These are phyloP conservation scores for Asterionellopsis glacialis DNA, from an alignment of 108 stramenopile species.

Conservation along the genomic window DNA sequence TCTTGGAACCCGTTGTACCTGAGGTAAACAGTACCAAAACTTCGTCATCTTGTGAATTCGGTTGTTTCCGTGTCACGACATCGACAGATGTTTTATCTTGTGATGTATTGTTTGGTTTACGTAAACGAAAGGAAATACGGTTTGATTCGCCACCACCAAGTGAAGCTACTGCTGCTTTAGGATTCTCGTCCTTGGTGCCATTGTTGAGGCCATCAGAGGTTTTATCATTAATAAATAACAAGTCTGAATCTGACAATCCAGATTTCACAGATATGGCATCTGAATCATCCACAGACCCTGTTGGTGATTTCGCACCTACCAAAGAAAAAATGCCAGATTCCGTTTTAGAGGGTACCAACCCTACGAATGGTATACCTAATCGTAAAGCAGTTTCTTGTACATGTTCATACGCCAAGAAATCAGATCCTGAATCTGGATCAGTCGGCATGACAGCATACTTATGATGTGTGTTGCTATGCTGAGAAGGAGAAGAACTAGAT, in stretches of 20 bases:
- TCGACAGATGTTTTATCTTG: neutral
- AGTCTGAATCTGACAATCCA: neutral
- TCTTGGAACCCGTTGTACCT: conserved; percentile 69
- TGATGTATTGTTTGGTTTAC: neutral
- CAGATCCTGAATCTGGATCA: neutral
- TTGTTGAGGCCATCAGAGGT: neutral
- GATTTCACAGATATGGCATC: neutral
- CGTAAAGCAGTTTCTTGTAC: conserved; percentile 26
- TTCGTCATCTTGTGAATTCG: conserved; percentile 42
- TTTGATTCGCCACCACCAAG: neutral
- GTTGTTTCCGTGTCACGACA: neutral
- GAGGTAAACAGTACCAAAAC: conserved; percentile 67
- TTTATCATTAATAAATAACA: neutral
- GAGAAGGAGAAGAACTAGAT: too few relatives aligned
- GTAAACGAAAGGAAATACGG: neutral
- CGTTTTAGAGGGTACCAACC: conserved; percentile 16
- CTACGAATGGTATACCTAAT: conserved; percentile 33
- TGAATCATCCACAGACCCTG: neutral
- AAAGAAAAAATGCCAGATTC: conserved; percentile 35
- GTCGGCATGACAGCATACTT: too few relatives aligned
- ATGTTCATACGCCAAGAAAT: neutral
- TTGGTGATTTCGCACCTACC: conserved; percentile 3
- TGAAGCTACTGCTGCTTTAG: conserved; percentile 1
- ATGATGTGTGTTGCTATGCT: too few relatives aligned
- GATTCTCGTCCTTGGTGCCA: neutral